Evolutionary conservation across 2,329 filamentous ascomycete species (phyloP).

Genomic region (Aspergillus viridinutans): DNA sequence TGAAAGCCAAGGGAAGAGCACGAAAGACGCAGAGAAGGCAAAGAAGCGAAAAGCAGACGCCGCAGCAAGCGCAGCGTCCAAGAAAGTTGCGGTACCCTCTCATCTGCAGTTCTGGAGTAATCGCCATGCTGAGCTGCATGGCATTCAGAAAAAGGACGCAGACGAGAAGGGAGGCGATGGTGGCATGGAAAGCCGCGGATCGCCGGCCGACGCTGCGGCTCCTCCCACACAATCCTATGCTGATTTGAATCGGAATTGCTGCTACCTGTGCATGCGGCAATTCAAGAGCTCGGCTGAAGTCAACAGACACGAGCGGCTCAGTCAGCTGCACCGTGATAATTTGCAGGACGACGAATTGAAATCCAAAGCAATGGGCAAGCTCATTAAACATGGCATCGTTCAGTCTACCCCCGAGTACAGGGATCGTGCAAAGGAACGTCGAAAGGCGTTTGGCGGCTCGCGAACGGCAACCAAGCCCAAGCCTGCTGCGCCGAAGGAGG

Average conservation of each 20-base stretch:
- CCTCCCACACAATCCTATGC: conserved; percentile 56
- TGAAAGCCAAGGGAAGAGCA: conserved; percentile 27
- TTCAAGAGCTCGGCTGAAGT: conserved; percentile 54
- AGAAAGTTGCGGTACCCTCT: conserved; percentile 54
- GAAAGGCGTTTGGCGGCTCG: conserved; percentile 39
- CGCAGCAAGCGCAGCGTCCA: conserved; percentile 29
- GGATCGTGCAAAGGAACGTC: conserved; percentile 45
- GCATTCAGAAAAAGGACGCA: conserved; percentile 37
- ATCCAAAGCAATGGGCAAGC: conserved; percentile 37
- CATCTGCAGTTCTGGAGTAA: conserved; percentile 70
- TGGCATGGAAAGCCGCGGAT: conserved; percentile 23
- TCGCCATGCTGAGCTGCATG: conserved; percentile 64
- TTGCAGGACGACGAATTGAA: conserved; percentile 49
- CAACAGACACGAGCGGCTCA: conserved; percentile 57
- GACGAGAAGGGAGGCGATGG: conserved; percentile 20
- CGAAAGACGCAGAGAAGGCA: conserved; percentile 41
- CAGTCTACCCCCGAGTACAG: conserved; percentile 41
- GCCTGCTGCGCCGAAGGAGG: conserved; percentile 26
- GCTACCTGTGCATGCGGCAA: conserved; percentile 58
- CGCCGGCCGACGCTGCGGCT: conserved; percentile 19
- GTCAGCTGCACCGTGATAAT: conserved; percentile 54
- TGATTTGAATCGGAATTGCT: conserved; percentile 55
- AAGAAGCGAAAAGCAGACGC: conserved; percentile 47
- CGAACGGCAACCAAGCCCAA: conserved; percentile 19
- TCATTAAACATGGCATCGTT: conserved; percentile 40